These are phyloP conservation scores for Piper betle DNA, from an alignment of 164 flowering plant genomes.

Conservation along the genomic window DNA sequence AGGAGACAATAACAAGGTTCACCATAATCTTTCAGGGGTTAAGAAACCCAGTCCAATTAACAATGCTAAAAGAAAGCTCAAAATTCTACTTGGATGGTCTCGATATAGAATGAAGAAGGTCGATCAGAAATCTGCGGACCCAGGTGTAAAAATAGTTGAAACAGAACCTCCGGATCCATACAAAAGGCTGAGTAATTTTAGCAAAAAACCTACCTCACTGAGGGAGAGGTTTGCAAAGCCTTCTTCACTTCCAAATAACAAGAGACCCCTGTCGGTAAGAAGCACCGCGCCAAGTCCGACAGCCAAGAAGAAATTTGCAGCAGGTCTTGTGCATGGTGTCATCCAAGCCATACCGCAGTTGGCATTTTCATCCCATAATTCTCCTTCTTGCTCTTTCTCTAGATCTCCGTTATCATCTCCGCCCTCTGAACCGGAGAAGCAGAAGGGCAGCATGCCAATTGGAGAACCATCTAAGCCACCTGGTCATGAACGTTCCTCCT, in stretches of 20 bases:
- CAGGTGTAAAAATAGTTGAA: conserved; percentile 15
- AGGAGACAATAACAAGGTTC: conserved; percentile 12
- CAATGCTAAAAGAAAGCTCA: conserved; percentile 46
- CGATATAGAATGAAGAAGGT: conserved; percentile 28
- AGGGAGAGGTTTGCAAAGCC: conserved; percentile 56
- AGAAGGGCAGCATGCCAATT: conserved; percentile 10
- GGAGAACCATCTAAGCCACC: conserved; percentile 20
- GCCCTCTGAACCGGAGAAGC: conserved; percentile 16
- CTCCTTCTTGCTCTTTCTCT: conserved; percentile 21
- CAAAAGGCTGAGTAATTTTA: conserved; percentile 23
- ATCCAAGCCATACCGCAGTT: conserved; percentile 49
- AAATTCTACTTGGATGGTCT: conserved; percentile 59
- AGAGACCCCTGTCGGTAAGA: conserved; percentile 59
- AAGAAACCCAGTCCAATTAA: conserved; percentile 28
- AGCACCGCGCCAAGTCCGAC: conserved; percentile 64
- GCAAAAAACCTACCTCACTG: conserved; percentile 52
- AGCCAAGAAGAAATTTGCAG: conserved; percentile 67
- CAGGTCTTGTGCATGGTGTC: conserved; percentile 65
- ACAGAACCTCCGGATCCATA: conserved; percentile 21
- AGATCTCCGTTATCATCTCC: conserved; percentile 37
- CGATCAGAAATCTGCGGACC: conserved; percentile 2
- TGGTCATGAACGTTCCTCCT: background rate
- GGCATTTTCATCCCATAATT: background rate
- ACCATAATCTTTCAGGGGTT: conserved; percentile 5
- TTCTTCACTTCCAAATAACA: conserved; percentile 46